Evolutionary conservation across 257 asterid species (phyloP).

Genomic region (Cruciata laevipes): DNA sequence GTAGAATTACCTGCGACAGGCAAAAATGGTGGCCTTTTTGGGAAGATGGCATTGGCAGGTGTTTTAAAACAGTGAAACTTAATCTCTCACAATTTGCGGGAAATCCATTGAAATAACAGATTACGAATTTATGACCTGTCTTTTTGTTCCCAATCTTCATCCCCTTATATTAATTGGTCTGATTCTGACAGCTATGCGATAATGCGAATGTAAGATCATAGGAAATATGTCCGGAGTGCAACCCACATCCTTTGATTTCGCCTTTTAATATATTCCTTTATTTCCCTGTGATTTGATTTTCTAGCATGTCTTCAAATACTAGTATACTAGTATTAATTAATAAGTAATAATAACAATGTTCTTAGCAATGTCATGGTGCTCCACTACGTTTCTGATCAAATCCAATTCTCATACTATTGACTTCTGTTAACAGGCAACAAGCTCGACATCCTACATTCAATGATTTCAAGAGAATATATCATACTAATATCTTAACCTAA

Average conservation of each 20-base stretch:
- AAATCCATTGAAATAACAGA: conserved; percentile 2
- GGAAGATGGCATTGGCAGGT: neutral
- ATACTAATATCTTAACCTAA: no score
- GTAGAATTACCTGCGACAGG: conserved; percentile 19
- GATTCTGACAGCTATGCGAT: neutral
- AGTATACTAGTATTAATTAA: neutral
- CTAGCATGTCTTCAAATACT: neutral
- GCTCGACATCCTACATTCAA: no score
- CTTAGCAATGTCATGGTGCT: neutral
- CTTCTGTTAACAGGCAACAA: neutral
- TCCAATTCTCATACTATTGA: neutral
- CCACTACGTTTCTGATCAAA: conserved; percentile 3
- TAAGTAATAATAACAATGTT: neutral
- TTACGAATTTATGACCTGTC: neutral
- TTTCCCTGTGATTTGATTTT: neutral
- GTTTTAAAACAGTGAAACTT: conserved; percentile 5
- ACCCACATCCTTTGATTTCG: conserved; percentile 12
- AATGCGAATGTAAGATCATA: neutral
- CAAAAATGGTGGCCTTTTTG: conserved; percentile 16
- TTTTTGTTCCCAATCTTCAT: neutral
- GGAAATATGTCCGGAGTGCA: conserved; percentile 11
- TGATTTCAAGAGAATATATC: no score
- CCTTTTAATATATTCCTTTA: neutral
- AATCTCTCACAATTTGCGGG: conserved; percentile 9
- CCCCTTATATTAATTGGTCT: neutral